phyloP scores from a whole-genome alignment of 176 grass and related monocot species.

The Aegilops umbellulata region DNA sequence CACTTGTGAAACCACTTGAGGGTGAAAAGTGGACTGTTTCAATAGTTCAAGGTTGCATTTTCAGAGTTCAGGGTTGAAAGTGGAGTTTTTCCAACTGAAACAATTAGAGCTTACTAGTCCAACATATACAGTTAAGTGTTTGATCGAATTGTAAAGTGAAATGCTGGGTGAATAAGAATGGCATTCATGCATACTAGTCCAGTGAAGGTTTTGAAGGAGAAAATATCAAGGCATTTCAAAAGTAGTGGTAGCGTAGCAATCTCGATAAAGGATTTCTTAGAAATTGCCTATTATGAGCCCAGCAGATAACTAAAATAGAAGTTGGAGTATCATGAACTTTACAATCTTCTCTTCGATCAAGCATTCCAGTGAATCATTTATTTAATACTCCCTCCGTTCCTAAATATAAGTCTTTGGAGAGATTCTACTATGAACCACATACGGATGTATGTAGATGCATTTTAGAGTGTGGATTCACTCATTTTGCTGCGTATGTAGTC shows the following conservation, averaged over 20 bases:
- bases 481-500: too few relatives aligned
- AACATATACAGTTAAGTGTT: not conserved
- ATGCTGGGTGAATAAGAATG: not conserved
- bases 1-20: not conserved
- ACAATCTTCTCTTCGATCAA: not conserved
- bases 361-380: slow-evolving; percentile 3
- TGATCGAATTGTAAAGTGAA: not conserved
- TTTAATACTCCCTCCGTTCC: not conserved
- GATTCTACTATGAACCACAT: too few relatives aligned
- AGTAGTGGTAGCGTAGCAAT: not conserved
- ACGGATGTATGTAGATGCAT: too few relatives aligned
- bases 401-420: too few relatives aligned
- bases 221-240: slow-evolving; percentile 15
- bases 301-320: not conserved
- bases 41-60: not conserved
- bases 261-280: slow-evolving; percentile 16
- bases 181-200: not conserved
- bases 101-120: not conserved
- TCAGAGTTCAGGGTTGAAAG: not conserved
- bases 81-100: not conserved
- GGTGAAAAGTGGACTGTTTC: not conserved
- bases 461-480: too few relatives aligned
- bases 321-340: not conserved
- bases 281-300: not conserved
- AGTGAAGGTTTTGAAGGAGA: slow-evolving; percentile 5